phyloP scores from a whole-genome alignment of 179 eudicot genomes.

The Carnegiea gigantea region DNA sequence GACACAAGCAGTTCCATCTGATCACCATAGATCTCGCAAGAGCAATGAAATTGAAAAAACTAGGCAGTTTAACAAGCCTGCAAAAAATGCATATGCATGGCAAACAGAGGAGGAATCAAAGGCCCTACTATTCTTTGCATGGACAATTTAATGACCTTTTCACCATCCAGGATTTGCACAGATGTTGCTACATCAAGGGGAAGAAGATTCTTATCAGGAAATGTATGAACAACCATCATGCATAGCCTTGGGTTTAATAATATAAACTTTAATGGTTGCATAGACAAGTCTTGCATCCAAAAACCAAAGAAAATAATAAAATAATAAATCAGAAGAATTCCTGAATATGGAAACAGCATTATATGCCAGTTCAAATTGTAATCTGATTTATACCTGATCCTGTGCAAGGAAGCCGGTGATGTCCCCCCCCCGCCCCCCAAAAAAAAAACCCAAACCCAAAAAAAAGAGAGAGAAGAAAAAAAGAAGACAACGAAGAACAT shows the following conservation, averaged over 20 bases:
- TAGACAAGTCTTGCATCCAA: not conserved
- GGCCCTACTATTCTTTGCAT: not conserved
- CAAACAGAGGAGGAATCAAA: not conserved
- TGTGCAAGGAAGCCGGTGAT: not conserved
- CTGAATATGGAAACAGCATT: not conserved
- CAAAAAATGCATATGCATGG: not conserved
- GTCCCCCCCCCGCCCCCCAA: not conserved
- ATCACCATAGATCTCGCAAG: not conserved
- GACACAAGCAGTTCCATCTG: slow-evolving; percentile 4
- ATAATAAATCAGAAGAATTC: not conserved
- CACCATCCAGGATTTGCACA: not conserved
- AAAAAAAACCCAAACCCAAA: too few relatives aligned
- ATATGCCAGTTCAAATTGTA: not conserved
- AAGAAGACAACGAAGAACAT: not conserved
- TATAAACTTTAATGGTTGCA: not conserved
- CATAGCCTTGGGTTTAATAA: not conserved
- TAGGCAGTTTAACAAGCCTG: not conserved
- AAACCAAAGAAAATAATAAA: not conserved
- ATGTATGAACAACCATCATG: not conserved
- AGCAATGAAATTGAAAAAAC: not conserved
- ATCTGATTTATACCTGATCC: not conserved
- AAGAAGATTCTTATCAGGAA: not conserved
- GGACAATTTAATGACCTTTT: not conserved
- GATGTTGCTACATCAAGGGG: not conserved
- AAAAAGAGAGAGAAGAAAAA: too few relatives aligned